Evolutionary conservation across 2,329 filamentous ascomycete genomes (phyloP).

Genomic region (Hymenoscyphus scutula): DNA sequence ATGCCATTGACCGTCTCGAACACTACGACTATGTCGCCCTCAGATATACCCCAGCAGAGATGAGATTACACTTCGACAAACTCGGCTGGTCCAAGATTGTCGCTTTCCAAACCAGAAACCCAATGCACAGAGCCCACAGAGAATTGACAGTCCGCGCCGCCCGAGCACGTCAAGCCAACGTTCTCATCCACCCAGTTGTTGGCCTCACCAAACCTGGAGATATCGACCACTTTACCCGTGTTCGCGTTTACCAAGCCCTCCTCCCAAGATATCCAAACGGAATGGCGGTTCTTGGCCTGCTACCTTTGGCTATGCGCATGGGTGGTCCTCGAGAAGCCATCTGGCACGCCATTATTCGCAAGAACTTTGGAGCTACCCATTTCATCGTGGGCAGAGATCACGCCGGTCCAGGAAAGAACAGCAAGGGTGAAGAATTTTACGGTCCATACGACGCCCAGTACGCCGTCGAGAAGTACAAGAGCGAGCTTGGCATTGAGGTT

Average conservation of each 20-base stretch:
- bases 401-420: constrained; percentile 97
- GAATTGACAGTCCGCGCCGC: constrained; percentile 97
- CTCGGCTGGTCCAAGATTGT: constrained; percentile 97
- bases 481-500: constrained; percentile 97
- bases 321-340: constrained; percentile 96
- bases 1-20: constrained; percentile 90
- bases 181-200: constrained; percentile 97
- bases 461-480: constrained; percentile 92
- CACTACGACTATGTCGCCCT: constrained; percentile 99
- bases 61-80: constrained; percentile 97
- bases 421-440: constrained; percentile 94
- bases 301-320: constrained; percentile 98
- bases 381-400: constrained; percentile 99
- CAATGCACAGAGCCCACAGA: constrained; percentile 98
- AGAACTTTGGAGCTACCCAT: constrained; percentile 98
- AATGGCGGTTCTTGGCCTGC: constrained; percentile 94
- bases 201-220: constrained; percentile 98
- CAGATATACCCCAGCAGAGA: constrained; percentile 89
- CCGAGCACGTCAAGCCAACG: constrained; percentile 93
- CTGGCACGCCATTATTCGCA: constrained; percentile 99
- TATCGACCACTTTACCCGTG: constrained; percentile 99
- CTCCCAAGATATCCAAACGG: constrained; percentile 97
- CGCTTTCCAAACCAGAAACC: constrained; percentile 98
- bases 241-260: constrained; percentile 96
- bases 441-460: constrained; percentile 97